Evolutionary conservation across 345 rosid genomes (phyloP).

Genomic region (Reutealis trisperma): DNA sequence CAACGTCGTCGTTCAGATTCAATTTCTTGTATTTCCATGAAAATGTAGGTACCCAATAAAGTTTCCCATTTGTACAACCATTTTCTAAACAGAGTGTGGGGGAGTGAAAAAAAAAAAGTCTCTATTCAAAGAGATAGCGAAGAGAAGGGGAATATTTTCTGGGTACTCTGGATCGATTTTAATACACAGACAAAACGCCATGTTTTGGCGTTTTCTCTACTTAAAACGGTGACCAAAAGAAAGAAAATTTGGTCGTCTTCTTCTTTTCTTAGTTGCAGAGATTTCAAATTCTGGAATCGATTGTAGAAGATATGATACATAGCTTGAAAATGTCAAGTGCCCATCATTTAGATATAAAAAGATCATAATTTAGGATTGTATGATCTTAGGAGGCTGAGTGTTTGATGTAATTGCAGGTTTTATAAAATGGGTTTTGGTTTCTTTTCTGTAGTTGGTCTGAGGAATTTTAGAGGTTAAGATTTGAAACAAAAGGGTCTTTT

Average conservation of each 20-base stretch:
- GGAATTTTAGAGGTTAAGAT: no score
- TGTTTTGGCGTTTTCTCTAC: neutral
- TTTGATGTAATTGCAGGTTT: neutral
- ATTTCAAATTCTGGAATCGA: neutral
- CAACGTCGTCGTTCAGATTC: neutral
- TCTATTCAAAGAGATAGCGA: neutral
- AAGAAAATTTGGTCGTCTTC: neutral
- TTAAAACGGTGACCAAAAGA: neutral
- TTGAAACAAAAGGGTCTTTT: conserved; percentile 5
- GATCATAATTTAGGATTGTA: neutral
- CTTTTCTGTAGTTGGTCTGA: neutral
- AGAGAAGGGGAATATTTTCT: neutral
- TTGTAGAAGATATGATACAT: neutral
- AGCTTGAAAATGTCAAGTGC: neutral
- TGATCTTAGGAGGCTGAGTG: neutral
- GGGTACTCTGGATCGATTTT: neutral
- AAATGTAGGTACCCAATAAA: neutral
- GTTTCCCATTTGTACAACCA: neutral
- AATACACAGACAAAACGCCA: neutral
- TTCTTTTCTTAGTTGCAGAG: neutral
- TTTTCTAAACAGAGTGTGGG: neutral
- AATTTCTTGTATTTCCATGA: neutral
- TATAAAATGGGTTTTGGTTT: neutral
- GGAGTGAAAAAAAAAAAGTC: no score
- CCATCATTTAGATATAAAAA: neutral